These are phyloP conservation scores for Naganishia antarctica DNA, from an alignment of 768 basidiomycete species.

Conservation along the genomic window DNA sequence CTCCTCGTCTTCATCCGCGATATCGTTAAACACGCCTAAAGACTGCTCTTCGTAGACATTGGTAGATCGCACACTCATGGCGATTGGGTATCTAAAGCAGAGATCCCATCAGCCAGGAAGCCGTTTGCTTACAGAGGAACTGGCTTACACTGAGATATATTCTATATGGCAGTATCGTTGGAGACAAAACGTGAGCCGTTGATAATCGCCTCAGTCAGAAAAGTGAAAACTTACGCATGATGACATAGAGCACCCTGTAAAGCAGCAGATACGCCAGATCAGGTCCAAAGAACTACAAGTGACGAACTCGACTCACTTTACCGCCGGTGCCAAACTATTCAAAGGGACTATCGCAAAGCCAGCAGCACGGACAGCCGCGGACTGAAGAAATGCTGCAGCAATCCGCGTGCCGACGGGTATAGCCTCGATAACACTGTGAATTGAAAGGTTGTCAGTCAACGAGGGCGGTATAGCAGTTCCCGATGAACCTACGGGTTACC, in stretches of 20 bases:
- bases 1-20: constrained; percentile 50
- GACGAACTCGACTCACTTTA: constrained; percentile 57
- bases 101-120: neutral
- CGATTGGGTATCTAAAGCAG: constrained; percentile 45
- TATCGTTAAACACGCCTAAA: constrained; percentile 65
- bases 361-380: constrained; percentile 70
- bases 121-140: neutral
- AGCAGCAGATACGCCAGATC: constrained; percentile 48
- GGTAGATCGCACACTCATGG: constrained; percentile 66
- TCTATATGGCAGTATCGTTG: neutral
- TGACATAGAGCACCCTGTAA: constrained; percentile 66
- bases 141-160: constrained; percentile 26
- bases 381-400: constrained; percentile 71
- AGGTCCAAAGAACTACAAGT: no score
- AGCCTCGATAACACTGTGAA: constrained; percentile 54
- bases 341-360: constrained; percentile 77
- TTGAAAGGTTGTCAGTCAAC: no score
- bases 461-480: no score
- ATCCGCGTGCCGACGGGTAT: constrained; percentile 70
- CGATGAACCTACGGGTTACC: constrained; percentile 48
- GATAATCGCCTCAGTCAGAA: no score
- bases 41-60: constrained; percentile 82
- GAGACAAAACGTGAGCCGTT: no score
- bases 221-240: constrained; percentile 72
- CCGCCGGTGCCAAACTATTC: constrained; percentile 73